Percentiles rank a stretch among this genome's conserved stretches.
Evolutionary conservation across 1,139 yeast genomes (phyloP).

Genomic region (Suhomyces choctaworum): DNA sequence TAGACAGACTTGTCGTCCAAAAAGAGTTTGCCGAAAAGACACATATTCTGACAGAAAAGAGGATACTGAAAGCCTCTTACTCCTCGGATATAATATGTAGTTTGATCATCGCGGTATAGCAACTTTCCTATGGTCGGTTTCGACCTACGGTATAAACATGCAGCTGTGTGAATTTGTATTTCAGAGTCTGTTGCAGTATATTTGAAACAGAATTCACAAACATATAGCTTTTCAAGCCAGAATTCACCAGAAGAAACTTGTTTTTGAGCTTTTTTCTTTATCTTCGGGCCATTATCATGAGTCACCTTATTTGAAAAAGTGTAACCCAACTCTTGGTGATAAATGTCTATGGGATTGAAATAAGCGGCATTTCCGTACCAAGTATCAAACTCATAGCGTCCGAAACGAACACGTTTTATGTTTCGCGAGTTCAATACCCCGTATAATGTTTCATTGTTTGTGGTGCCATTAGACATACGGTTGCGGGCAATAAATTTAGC

Average conservation of each 20-base stretch:
- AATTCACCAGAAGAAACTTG: constrained; percentile 11
- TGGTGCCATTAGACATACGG: constrained; percentile 9
- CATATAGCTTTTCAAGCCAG: constrained; percentile 64
- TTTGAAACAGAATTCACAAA: constrained; percentile 84
- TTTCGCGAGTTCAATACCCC: constrained; percentile 64
- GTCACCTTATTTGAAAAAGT: constrained; percentile 18
- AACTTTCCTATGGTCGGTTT: constrained; percentile 58
- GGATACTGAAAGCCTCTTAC: constrained; percentile 64
- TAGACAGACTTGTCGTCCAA: constrained; percentile 90
- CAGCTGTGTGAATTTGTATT: constrained; percentile 42
- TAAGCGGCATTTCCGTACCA: constrained; percentile 89
- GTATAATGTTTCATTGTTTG: constrained; percentile 34
- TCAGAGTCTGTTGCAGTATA: constrained; percentile 53
- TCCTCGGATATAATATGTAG: constrained; percentile 52
- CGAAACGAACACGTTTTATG: constrained; percentile 64
- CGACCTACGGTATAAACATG: constrained; percentile 44
- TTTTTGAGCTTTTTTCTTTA: constrained; percentile 6
- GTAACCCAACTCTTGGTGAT: constrained; percentile 36
- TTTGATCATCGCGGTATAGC: constrained; percentile 61
- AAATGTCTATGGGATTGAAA: constrained; percentile 41
- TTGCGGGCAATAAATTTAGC: background rate
- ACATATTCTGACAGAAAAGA: constrained; percentile 76
- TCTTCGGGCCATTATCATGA: constrained; percentile 13
- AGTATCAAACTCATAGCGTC: constrained; percentile 63
- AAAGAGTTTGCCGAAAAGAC: constrained; percentile 82